Evolutionary conservation across 2,329 filamentous ascomycete species (phyloP), one percentile per base, ranked within the genome.

Genomic region (Lasiodiplodia hormozganensis): DNA sequence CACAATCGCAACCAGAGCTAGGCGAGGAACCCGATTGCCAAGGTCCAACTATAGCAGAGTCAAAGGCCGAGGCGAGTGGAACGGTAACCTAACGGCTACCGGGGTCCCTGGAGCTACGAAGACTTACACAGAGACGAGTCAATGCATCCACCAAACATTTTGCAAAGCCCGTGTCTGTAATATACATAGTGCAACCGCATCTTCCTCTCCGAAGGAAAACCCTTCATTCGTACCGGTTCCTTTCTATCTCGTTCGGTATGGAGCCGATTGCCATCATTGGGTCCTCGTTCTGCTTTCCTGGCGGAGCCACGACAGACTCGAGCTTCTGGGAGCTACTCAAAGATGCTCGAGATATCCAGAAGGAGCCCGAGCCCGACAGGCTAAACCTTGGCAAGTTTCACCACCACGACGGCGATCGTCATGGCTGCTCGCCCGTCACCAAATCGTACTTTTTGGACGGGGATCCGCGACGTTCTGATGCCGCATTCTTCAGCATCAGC

Each of bases 261-360:
- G 67, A 70, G 62, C 74, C 74, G 14, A 76, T 79, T 68, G 80
- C 80, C 18, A 76, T 83, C 16, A 75, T 82, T 69, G 80, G 80
- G 47, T 78, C 80, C 70, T 72, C 75, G n/a, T 74, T 72, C 54
- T 71, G 76, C 16, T 71, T 76, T 25, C 72, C 76, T 1, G 75
- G 75, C 28, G 71, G 68, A 28, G 72, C 72, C 3, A 70, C 68
- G 6, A 73, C 71, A 2, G 73, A 73, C 0, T 73, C 75, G 52
- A 73, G 76, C 28, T 74, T 77, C 25, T 77, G 73, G 72, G 72
- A 75, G 43, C 65, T 77, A 54, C 54, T 67, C 21, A 68, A 74
- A n/a, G 40, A 68, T 0, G 77, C 77, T 0, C 69, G 75, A 0
- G 74, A 79, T 8, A 81, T 80, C 0, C 72, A 72, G 1, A 80